A percentile compares a stretch with the other conserved stretches of the same genome.
These are phyloP conservation scores for Peribolospora kevripleyi DNA, from an alignment of 768 basidiomycete species.

Conservation along the genomic window DNA sequence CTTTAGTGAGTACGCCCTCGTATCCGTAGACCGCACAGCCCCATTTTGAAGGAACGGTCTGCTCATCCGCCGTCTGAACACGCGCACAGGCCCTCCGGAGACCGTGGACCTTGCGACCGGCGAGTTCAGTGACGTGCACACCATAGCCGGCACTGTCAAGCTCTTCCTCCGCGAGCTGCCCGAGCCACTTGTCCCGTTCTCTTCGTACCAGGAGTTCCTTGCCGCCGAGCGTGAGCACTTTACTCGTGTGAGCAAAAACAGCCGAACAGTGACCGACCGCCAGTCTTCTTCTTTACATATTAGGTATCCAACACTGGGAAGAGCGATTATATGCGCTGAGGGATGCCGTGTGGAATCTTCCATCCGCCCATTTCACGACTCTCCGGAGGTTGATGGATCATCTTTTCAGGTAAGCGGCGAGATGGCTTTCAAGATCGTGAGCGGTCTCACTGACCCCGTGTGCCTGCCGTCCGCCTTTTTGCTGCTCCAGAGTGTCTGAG, in stretches of 20 bases:
- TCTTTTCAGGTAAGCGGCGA: neutral
- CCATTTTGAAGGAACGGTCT: no score
- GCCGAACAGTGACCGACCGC: neutral
- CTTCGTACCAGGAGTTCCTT: constrained; percentile 9
- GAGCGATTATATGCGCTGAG: constrained; percentile 9
- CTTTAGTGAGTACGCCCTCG: neutral
- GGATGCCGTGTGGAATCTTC: constrained; percentile 10
- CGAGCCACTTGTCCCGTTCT: constrained; percentile 9
- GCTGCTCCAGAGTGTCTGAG: no score
- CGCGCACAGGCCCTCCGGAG: neutral
- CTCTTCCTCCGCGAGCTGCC: constrained; percentile 11
- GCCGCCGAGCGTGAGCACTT: constrained; percentile 1
- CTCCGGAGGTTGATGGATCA: constrained; percentile 10
- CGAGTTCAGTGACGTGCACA: constrained; percentile 9
- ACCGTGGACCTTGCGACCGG: neutral
- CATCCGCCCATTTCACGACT: constrained; percentile 9
- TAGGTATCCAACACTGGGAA: constrained; percentile 9
- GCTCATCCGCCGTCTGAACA: no score
- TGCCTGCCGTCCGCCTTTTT: no score
- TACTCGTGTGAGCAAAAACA: neutral
- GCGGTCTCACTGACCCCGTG: no score
- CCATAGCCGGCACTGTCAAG: constrained; percentile 11
- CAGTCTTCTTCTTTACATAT: no score
- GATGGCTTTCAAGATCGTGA: no score
- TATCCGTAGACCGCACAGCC: no score